phyloP scores from a whole-genome alignment of 2,329 filamentous ascomycete species.

The Hypomyces perniciosus region DNA sequence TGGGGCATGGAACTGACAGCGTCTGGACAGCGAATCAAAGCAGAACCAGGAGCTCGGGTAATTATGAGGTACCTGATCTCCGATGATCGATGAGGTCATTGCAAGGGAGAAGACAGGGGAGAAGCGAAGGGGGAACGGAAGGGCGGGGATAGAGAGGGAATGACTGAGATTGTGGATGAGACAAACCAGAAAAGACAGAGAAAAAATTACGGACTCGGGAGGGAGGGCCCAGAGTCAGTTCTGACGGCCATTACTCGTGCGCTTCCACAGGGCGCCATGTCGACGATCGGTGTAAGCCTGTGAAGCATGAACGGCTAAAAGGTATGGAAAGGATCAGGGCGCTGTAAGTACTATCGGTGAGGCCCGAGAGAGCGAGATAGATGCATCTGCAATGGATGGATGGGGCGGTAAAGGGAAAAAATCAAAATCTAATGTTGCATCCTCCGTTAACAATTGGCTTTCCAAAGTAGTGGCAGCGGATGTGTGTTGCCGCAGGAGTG shows the following conservation, averaged over 20 bases:
- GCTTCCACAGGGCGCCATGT: not conserved
- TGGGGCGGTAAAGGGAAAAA: too few relatives aligned
- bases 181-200: not conserved
- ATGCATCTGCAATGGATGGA: not conserved
- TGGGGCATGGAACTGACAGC: not conserved
- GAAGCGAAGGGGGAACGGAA: not conserved
- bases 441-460: too few relatives aligned
- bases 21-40: not conserved
- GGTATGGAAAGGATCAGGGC: too few relatives aligned
- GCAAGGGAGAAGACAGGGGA: not conserved
- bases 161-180: not conserved
- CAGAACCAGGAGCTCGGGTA: not conserved
- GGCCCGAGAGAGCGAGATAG: constrained; percentile 5
- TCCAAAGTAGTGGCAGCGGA: not conserved
- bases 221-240: not conserved
- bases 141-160: not conserved
- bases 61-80: not conserved
- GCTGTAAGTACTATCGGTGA: not conserved
- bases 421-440: too few relatives aligned
- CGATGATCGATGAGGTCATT: constrained; percentile 1
- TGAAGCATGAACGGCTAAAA: not conserved
- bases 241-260: not conserved
- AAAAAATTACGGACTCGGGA: not conserved
- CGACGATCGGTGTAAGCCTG: not conserved
- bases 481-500: not conserved